These are phyloP conservation scores for Scheffersomyces cryptocercus DNA, from an alignment of 1,139 yeast genomes.

Conservation along the genomic window DNA sequence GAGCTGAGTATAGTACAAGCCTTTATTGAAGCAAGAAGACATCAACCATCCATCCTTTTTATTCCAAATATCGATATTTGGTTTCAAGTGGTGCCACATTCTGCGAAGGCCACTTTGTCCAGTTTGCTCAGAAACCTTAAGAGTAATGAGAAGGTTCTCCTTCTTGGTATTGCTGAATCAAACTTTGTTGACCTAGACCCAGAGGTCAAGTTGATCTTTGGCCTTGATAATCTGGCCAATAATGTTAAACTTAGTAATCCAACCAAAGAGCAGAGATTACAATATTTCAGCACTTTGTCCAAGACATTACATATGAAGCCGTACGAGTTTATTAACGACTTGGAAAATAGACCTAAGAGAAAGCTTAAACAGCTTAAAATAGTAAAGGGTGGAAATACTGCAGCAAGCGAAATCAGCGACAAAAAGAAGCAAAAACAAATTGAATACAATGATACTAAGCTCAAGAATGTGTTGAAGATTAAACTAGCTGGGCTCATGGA, in stretches of 20 bases:
- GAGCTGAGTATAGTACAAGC: conserved; percentile 85
- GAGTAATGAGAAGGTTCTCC: conserved; percentile 71
- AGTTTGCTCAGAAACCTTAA: conserved; percentile 68
- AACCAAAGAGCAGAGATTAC: conserved; percentile 41
- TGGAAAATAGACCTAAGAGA: conserved; percentile 51
- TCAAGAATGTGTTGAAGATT: conserved; percentile 81
- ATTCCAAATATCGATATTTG: conserved; percentile 85
- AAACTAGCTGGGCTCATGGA: conserved; percentile 90
- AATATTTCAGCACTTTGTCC: conserved; percentile 59
- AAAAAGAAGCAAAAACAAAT: conserved; percentile 48
- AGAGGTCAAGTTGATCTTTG: conserved; percentile 53
- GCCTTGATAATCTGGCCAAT: conserved; percentile 45
- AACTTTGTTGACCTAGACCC: conserved; percentile 30
- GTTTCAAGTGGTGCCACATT: conserved; percentile 64
- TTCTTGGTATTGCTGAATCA: conserved; percentile 75
- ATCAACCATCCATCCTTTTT: conserved; percentile 83
- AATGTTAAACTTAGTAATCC: conserved; percentile 46
- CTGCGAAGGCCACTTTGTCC: conserved; percentile 71
- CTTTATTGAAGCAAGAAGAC: conserved; percentile 85
- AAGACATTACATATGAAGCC: conserved; percentile 69
- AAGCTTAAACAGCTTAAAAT: conserved; percentile 40
- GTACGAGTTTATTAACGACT: conserved; percentile 53
- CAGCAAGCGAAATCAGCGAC: conserved; percentile 14
- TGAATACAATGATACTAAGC: conserved; percentile 73
- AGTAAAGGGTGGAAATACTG: conserved; percentile 15